A percentile compares a stretch with the other conserved stretches of the same genome.
Conservation (phyloP, 106 monocot species). For the Dendrobium chrysotoxum region DNA sequence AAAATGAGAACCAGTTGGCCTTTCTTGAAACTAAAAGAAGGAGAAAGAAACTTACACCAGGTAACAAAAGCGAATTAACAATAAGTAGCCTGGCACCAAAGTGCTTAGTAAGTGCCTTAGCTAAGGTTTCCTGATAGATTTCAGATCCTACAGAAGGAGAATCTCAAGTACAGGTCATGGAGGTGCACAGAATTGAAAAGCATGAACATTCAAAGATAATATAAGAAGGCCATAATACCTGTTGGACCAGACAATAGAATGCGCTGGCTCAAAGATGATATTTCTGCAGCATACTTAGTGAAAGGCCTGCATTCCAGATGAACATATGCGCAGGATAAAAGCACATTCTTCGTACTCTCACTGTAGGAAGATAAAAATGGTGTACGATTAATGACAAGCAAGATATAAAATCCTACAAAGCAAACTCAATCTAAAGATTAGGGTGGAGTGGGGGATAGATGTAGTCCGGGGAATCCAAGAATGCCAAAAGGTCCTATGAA, state of each 20-base stretch:
- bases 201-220: background rate
- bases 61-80: constrained; percentile 25
- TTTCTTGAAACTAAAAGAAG: background rate
- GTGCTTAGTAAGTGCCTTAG: constrained; percentile 23
- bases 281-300: constrained; percentile 12
- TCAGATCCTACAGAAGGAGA: constrained; percentile 17
- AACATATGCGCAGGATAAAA: constrained; percentile 26
- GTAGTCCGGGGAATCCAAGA: background rate
- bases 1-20: background rate
- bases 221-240: constrained; percentile 5
- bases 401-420: background rate
- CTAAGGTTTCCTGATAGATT: constrained; percentile 28
- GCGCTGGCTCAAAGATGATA: constrained; percentile 25
- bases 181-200: background rate
- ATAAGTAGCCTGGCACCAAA: constrained; percentile 21
- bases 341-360: constrained; percentile 24
- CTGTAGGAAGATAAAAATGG: constrained; percentile 12
- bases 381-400: background rate
- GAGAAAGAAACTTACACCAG: constrained; percentile 20
- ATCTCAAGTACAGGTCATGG: background rate
- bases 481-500: background rate
- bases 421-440: background rate
- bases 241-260: constrained; percentile 26
- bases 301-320: constrained; percentile 21
- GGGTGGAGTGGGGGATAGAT: background rate